These are phyloP conservation scores for Ichthyophthirius multifiliis DNA, from an alignment of 169 alveolate genomes.

Conservation along the genomic window DNA sequence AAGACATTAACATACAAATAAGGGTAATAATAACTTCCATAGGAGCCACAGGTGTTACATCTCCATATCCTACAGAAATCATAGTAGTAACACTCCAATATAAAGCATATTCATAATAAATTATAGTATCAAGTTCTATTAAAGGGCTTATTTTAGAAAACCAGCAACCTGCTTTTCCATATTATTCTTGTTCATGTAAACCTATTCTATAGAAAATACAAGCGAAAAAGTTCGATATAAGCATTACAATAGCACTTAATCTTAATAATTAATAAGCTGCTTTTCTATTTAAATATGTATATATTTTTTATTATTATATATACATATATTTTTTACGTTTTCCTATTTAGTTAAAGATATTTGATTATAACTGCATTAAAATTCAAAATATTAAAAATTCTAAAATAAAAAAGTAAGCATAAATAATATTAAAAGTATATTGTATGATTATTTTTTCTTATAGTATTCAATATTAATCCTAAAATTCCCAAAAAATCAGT, in stretches of 20 bases:
- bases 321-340: background rate
- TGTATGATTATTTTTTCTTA: background rate
- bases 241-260: background rate
- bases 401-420: background rate
- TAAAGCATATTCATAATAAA: slow-evolving; percentile 44
- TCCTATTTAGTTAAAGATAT: background rate
- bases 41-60: slow-evolving; percentile 49
- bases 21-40: slow-evolving; percentile 39
- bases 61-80: slow-evolving; percentile 75
- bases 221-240: slow-evolving; percentile 34
- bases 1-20: slow-evolving; percentile 39
- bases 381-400: background rate
- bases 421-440: background rate
- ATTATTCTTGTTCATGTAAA: background rate
- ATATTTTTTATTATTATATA: background rate
- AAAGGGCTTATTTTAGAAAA: background rate
- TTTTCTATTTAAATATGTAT: background rate
- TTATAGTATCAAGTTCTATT: slow-evolving; percentile 2
- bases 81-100: slow-evolving; percentile 68
- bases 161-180: background rate
- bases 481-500: background rate
- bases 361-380: background rate
- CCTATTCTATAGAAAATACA: slow-evolving; percentile 31
- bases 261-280: background rate
- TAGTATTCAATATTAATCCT: background rate